phyloP scores from a whole-genome alignment of 148 eudicot species.

The Camellia lanceoleosa region DNA sequence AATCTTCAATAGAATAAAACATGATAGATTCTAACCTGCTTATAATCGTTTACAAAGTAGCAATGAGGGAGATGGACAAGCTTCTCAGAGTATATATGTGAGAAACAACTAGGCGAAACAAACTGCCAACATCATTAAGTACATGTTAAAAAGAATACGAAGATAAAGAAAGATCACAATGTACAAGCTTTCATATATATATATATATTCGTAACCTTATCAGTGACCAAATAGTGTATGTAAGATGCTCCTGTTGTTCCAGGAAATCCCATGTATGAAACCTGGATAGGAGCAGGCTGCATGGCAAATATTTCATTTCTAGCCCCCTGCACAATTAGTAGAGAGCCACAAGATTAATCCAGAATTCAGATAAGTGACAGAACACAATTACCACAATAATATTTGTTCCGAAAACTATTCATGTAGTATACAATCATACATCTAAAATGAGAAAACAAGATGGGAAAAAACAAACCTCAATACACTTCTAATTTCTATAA shows the following conservation, averaged over 20 bases:
- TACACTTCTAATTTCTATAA: neutral
- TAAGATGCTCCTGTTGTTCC: slow-evolving; percentile 91
- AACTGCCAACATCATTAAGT: slow-evolving; percentile 48
- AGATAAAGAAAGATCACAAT: neutral
- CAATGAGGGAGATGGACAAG: slow-evolving; percentile 92
- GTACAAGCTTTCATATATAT: neutral
- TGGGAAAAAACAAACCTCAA: neutral
- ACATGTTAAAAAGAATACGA: neutral
- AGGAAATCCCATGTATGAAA: slow-evolving; percentile 96
- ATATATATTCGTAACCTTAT: slow-evolving; percentile 56
- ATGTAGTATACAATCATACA: neutral
- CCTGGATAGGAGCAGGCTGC: slow-evolving; percentile 98
- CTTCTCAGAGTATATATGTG: slow-evolving; percentile 84
- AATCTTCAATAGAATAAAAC: neutral
- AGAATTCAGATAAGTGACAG: neutral
- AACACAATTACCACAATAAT: neutral
- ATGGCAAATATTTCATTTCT: slow-evolving; percentile 94
- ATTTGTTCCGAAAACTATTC: neutral
- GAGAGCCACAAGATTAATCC: neutral
- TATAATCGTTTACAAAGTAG: slow-evolving; percentile 91
- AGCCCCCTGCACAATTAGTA: slow-evolving; percentile 59
- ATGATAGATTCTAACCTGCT: slow-evolving; percentile 52
- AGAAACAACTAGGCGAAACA: slow-evolving; percentile 68
- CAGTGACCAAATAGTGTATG: slow-evolving; percentile 83
- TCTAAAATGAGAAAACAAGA: neutral